Percentiles rank a stretch among this genome's conserved stretches.
These are phyloP conservation scores for Rhynchospora tenuis DNA, from an alignment of 176 grass and related monocot species.

Conservation along the genomic window DNA sequence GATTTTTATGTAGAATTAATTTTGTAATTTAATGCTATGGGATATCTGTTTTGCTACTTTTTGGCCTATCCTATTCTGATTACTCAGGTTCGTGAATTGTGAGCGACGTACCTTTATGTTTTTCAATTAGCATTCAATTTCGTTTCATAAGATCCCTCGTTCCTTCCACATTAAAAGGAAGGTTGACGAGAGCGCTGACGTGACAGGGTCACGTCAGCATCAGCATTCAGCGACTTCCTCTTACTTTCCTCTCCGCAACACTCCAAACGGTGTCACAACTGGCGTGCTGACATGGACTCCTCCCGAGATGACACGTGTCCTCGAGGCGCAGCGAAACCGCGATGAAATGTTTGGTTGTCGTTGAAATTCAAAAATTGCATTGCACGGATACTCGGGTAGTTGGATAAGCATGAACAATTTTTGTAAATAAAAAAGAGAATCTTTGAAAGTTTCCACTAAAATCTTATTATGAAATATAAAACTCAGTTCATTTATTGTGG, in stretches of 20 bases:
- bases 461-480: not conserved
- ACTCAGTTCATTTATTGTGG: not conserved
- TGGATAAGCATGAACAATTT: slow-evolving; percentile 6
- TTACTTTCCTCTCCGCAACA: not conserved
- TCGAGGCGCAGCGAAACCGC: not conserved
- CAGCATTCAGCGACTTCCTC: not conserved
- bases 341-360: not conserved
- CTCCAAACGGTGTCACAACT: not conserved
- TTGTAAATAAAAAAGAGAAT: not conserved
- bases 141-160: not conserved
- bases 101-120: too few relatives aligned
- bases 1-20: too few relatives aligned
- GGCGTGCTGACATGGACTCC: not conserved
- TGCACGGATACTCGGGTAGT: slow-evolving; percentile 1
- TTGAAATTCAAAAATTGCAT: not conserved
- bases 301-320: not conserved
- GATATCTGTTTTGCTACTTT: too few relatives aligned
- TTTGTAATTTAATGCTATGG: too few relatives aligned
- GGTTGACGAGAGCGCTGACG: not conserved
- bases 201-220: not conserved
- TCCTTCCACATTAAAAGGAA: not conserved
- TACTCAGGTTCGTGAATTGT: too few relatives aligned
- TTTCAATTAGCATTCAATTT: not conserved
- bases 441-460: not conserved
- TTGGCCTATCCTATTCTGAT: not conserved